These are phyloP conservation scores for Phaseolus coccineus DNA, from an alignment of 331 rosid species.

Conservation along the genomic window DNA sequence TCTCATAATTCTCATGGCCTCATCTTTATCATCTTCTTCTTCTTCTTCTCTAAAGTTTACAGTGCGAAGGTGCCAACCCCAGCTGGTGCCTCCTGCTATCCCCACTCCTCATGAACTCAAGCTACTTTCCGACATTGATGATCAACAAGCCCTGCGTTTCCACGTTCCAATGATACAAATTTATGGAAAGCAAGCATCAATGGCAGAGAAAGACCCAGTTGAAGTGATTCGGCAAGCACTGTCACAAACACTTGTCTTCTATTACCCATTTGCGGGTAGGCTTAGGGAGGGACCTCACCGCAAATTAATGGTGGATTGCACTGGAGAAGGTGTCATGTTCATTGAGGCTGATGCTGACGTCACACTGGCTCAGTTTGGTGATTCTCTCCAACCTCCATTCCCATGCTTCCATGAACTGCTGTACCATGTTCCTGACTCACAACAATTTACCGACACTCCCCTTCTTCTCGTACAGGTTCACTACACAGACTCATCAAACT, in stretches of 20 bases:
- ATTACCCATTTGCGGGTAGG: constrained; percentile 49
- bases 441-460: not conserved
- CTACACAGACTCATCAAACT: no score
- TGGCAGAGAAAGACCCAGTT: constrained; percentile 35
- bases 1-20: no score
- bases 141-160: constrained; percentile 36
- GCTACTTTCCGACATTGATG: constrained; percentile 42
- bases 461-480: constrained; percentile 39
- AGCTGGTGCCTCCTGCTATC: no score
- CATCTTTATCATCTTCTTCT: no score
- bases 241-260: constrained; percentile 40
- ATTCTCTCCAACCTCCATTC: constrained; percentile 30
- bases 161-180: not conserved
- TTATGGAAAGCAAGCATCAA: constrained; percentile 23
- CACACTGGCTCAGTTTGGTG: constrained; percentile 37
- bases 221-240: constrained; percentile 19
- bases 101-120: constrained; percentile 37
- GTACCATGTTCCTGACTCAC: not conserved
- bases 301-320: constrained; percentile 53
- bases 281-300: constrained; percentile 36
- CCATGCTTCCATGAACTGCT: constrained; percentile 29
- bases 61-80: no score
- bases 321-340: constrained; percentile 41
- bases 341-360: constrained; percentile 45
- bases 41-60: no score